These are phyloP conservation scores for Tricholoma flavovirens DNA, from an alignment of 768 basidiomycete genomes.

Conservation along the genomic window DNA sequence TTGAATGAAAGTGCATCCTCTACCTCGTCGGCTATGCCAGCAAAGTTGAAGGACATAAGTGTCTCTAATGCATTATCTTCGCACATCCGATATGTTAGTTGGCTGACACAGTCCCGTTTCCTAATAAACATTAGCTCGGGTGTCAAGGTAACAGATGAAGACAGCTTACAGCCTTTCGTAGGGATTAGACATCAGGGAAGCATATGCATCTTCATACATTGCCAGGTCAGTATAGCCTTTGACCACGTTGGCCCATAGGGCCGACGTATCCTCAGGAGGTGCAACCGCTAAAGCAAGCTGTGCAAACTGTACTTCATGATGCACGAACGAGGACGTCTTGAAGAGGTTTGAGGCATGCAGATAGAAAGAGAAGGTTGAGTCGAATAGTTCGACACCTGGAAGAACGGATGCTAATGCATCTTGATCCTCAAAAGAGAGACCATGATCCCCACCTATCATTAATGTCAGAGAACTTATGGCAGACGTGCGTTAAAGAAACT, in stretches of 20 bases:
- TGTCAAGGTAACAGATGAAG: constrained; percentile 4
- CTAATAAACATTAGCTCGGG: constrained; percentile 33
- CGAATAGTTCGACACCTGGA: constrained; percentile 48
- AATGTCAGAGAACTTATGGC: constrained; percentile 10
- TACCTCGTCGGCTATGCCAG: constrained; percentile 79
- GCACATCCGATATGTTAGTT: constrained; percentile 89
- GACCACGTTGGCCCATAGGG: constrained; percentile 79
- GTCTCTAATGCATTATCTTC: constrained; percentile 77
- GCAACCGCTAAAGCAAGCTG: constrained; percentile 75
- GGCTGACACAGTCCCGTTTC: constrained; percentile 74
- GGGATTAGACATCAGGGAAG: constrained; percentile 66
- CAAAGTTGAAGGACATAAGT: constrained; percentile 79
- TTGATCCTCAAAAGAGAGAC: constrained; percentile 52
- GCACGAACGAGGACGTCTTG: constrained; percentile 47
- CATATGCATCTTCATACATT: constrained; percentile 85
- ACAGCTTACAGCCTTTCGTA: constrained; percentile 70
- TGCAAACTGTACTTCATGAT: constrained; percentile 68
- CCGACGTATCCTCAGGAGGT: constrained; percentile 47
- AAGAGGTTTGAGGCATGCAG: constrained; percentile 73
- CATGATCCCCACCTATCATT: constrained; percentile 40
- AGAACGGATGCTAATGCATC: constrained; percentile 59
- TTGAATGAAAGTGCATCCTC: constrained; percentile 88
- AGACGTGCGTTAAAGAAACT: constrained; percentile 20
- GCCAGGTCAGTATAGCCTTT: constrained; percentile 68
- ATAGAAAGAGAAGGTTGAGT: constrained; percentile 71